Base-by-base conservation (phyloP, 306 rosid genomes). In the Nissolia schottii region DNA sequence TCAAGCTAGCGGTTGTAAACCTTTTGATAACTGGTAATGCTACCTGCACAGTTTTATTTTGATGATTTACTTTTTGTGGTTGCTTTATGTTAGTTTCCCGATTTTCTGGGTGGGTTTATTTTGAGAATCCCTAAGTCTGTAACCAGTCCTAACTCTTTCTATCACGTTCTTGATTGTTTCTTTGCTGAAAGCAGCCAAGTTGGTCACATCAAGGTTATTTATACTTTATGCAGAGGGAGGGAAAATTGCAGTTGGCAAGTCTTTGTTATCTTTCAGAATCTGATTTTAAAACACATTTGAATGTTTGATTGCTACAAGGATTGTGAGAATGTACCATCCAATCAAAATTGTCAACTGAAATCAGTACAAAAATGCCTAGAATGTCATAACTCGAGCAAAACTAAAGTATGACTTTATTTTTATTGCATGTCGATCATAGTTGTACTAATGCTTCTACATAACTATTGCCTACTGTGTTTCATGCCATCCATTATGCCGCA, bases 401-500 rank as follows among this genome's bases (percentile, higher is more conserved):
- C 37, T 22, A 22, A n/a, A 63, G 18, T 37, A 2, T 20, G 19
- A 7, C 62, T 50, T 61, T 20, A 29, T 59, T 23, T 9, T 51
- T 66, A 12, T 41, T 58, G 22, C 2, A 20, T 29, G 31, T 25
- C 51, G 4, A 16, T 80, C 15, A 15, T 41, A 19, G 24, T 19
- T 55, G 58, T 56, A 6, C 83, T 16, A 9, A 63, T 38, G 19
- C 41, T 48, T 7, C 8, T 35, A 18, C 27, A 23, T 38, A 49
- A 32, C 24, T 38, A 23, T 51, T 55, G 14, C n/a, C 59, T 48
- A 13, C 29, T 11, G 4, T 64, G 25, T 20, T 20, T 31, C 4
- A 48, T 58, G 37, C 4, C 56, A 71, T 49, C 63, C 15, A 64
- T 49, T 63, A 58, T 81, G 68, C 41, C 15, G n/a, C 61, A 10